Evolutionary conservation across 768 basidiomycete genomes (phyloP).

Genomic region (Lactarius trivialis): DNA sequence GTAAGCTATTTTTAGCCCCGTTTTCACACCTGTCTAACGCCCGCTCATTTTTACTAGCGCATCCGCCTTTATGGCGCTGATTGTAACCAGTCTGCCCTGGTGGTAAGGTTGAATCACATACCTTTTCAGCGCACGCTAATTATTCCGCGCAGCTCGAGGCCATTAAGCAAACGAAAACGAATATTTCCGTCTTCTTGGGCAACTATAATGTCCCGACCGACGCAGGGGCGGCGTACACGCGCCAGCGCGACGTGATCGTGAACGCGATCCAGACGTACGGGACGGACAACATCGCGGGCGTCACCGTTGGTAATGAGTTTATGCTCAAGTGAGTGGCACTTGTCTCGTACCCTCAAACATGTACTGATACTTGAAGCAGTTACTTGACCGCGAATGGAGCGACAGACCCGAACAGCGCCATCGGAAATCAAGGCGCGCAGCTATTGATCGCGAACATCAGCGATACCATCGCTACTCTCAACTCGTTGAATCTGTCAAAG

Average conservation of each 20-base stretch:
- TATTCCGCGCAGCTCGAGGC: slow-evolving; percentile 60
- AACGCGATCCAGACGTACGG: slow-evolving; percentile 73
- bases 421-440: slow-evolving; percentile 58
- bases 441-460: slow-evolving; percentile 59
- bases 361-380: slow-evolving; percentile 32
- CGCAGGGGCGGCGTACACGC: slow-evolving; percentile 57
- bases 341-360: background rate
- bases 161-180: slow-evolving; percentile 81
- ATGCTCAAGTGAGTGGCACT: slow-evolving; percentile 57
- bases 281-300: slow-evolving; percentile 61
- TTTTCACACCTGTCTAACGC: background rate
- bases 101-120: slow-evolving; percentile 38
- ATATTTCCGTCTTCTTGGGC: slow-evolving; percentile 74
- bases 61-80: slow-evolving; percentile 84
- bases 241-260: slow-evolving; percentile 65
- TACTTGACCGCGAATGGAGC: slow-evolving; percentile 47
- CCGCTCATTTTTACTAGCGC: slow-evolving; percentile 33
- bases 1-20: slow-evolving; percentile 23
- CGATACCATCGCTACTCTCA: slow-evolving; percentile 54
- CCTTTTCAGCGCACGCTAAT: background rate
- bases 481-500: slow-evolving; percentile 49
- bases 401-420: slow-evolving; percentile 48
- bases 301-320: slow-evolving; percentile 92
- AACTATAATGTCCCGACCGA: slow-evolving; percentile 62
- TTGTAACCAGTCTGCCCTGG: slow-evolving; percentile 75